These are phyloP conservation scores for Talaromyces islandicus DNA, from an alignment of 2,329 filamentous ascomycete species.

Conservation along the genomic window DNA sequence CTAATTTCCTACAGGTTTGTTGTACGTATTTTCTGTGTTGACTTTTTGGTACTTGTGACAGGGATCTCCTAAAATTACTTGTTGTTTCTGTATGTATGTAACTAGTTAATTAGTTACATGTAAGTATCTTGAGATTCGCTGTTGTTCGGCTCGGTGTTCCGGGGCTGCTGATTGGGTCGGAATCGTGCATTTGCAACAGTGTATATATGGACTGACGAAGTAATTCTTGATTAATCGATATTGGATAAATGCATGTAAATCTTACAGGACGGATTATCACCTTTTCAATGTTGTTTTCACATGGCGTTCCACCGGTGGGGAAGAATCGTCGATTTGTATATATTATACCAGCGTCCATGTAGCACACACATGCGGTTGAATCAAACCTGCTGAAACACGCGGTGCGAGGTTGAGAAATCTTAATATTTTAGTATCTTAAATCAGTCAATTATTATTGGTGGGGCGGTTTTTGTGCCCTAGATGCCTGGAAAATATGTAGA, in stretches of 20 bases:
- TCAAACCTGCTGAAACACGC: not conserved
- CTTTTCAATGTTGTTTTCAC: too few relatives aligned
- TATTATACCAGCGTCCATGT: not conserved
- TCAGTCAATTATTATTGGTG: not conserved
- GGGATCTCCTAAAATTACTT: not conserved
- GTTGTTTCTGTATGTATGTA: not conserved
- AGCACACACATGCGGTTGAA: not conserved
- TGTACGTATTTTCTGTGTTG: not conserved
- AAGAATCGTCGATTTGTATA: too few relatives aligned
- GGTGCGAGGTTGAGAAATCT: not conserved
- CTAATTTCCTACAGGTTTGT: not conserved
- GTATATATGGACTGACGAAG: not conserved
- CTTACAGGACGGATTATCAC: not conserved
- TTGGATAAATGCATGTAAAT: not conserved
- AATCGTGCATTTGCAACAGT: not conserved
- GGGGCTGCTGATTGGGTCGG: not conserved
- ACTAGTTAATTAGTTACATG: not conserved
- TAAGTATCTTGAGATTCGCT: not conserved
- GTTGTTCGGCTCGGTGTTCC: not conserved
- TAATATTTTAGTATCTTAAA: too few relatives aligned
- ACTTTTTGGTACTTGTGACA: not conserved
- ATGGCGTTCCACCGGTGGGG: too few relatives aligned
- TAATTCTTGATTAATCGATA: not conserved
- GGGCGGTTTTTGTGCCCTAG: not conserved
- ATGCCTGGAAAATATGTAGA: not conserved